Evolutionary conservation across 2,329 filamentous ascomycete genomes (phyloP), one percentile per base, ranked within the genome.

Genomic region (Myotisia sp.): DNA sequence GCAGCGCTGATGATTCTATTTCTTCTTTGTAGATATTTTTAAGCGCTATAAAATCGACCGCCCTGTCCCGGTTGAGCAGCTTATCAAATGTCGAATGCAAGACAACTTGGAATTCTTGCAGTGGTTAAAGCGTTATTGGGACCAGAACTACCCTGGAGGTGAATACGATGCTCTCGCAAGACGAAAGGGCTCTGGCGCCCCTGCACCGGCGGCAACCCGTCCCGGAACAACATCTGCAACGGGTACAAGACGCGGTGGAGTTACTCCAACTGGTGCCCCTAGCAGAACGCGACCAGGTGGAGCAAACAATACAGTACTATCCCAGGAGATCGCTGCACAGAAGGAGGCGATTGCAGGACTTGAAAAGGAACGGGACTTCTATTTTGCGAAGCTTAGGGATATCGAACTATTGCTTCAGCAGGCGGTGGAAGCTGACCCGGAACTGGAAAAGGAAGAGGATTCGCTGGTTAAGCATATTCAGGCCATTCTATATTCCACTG

Each of bases 61-160:
- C 56, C 79, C 80, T 18, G 77, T 98, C 48, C 84, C 84, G 39
- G 84, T 95, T 55, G 76, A 93, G 59, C 68, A 71, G 38, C 76
- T 98, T 40, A 74, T 90, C 50, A 98, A 95, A 62, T 98, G 90
- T 70, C 94, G 93, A 69, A 98, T 98, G 87, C 90, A 98, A 70
- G 90, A 98, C 62, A 98, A 98, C 66, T 80, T 98, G 49, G 90
- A 95, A 56, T 98, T 98, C 59, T 69, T 98, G 41, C 90, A 98
- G 64, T 98, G 85, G 80, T 78, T 78, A 39, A 98, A 98, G 72
- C 70, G 72, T 48, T 94, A 85, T 67, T 98, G 90, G 90, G 90
- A 98, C 53, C 83, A 94, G 56, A 85, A 94, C 68, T 98, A 83
- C 62, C 90, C 90, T 5, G 90, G 90, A 39, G 85, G 90, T 50